phyloP scores from a whole-genome alignment of 495 filamentous ascomycete genomes.

The Aspergillus olivimuriae region DNA sequence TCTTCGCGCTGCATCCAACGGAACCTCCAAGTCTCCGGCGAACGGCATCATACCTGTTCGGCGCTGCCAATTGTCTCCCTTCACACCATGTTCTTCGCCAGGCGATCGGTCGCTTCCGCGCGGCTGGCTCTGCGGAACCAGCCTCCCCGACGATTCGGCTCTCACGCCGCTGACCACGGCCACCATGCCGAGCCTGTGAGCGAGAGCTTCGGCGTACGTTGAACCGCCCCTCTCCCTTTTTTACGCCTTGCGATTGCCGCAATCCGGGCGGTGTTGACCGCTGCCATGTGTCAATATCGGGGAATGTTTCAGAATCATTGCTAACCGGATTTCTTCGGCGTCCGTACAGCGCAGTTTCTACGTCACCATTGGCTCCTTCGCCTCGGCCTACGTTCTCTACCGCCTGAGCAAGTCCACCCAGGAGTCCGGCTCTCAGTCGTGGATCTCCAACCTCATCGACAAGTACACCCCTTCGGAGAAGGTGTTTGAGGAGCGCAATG shows the following conservation, averaged over 20 bases:
- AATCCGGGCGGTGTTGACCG: too few relatives aligned
- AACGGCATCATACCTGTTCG: constrained; percentile 25
- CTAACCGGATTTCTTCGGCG: constrained; percentile 6
- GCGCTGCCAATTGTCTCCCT: constrained; percentile 26
- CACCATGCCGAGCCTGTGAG: constrained; percentile 48
- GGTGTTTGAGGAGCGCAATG: constrained; percentile 53
- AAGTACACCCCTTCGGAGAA: constrained; percentile 44
- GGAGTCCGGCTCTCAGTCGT: constrained; percentile 44
- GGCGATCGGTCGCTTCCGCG: constrained; percentile 36
- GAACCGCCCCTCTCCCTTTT: constrained; percentile 12
- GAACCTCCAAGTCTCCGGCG: constrained; percentile 12
- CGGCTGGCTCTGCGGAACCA: constrained; percentile 40
- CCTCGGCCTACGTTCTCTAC: constrained; percentile 54
- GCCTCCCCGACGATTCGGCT: constrained; percentile 40
- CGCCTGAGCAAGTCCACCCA: constrained; percentile 33
- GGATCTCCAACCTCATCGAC: constrained; percentile 51
- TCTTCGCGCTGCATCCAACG: constrained; percentile 8
- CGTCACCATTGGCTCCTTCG: constrained; percentile 52
- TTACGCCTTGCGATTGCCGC: constrained; percentile 3
- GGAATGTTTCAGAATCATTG: too few relatives aligned
- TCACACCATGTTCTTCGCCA: constrained; percentile 40
- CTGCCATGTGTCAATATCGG: too few relatives aligned
- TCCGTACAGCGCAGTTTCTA: constrained; percentile 57
- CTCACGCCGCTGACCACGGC: constrained; percentile 28
- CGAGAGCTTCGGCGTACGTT: constrained; percentile 60